Conservation (phyloP, 108 stramenopile genomes). For the Aurantiochytrium sp. region DNA sequence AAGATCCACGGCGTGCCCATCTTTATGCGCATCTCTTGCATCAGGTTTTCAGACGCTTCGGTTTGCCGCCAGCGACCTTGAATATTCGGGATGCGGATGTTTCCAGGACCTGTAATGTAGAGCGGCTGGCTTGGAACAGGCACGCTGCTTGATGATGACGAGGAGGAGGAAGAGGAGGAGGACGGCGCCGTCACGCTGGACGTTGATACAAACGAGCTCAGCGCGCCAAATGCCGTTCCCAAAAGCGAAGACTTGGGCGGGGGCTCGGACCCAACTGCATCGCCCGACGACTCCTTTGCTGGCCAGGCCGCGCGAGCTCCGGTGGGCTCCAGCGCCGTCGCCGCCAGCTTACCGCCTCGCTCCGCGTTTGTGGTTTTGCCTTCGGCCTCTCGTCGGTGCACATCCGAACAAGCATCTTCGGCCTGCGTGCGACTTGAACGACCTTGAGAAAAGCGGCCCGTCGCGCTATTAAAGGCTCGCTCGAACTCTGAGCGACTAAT, state of each 20-base stretch:
- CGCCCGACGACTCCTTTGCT: too few relatives aligned
- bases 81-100: neutral
- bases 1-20: constrained; percentile 14
- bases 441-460: neutral
- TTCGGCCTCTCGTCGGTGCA: too few relatives aligned
- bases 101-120: neutral
- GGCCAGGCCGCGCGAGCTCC: too few relatives aligned
- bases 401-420: neutral
- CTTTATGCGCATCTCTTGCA: neutral
- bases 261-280: too few relatives aligned
- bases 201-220: neutral
- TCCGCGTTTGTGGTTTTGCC: too few relatives aligned
- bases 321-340: too few relatives aligned
- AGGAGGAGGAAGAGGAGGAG: too few relatives aligned
- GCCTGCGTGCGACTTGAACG: neutral
- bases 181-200: neutral
- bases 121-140: neutral
- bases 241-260: neutral
- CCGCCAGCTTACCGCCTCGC: too few relatives aligned
- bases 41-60: neutral
- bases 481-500: neutral
- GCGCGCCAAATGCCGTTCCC: neutral
- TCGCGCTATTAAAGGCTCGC: neutral
- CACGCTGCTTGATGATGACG: neutral
- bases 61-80: constrained; percentile 1